Evolutionary conservation across 306 rosid genomes (phyloP).

Genomic region (Notholithocarpus densiflorus): DNA sequence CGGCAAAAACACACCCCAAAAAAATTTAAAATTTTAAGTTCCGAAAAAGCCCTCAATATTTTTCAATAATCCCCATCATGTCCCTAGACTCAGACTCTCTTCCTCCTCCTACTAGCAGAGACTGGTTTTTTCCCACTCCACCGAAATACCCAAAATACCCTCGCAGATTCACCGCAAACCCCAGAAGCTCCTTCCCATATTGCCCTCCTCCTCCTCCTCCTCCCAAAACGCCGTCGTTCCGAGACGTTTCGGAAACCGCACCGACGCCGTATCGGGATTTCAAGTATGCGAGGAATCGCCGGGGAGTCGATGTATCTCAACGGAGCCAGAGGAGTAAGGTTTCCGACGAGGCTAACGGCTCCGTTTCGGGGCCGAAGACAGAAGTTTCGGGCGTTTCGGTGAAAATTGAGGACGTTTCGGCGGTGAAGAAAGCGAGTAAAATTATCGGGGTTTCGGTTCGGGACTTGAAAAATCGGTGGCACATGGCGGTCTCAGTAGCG

Average conservation of each 20-base stretch:
- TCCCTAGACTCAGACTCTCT: slow-evolving; percentile 47
- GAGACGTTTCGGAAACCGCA: slow-evolving; percentile 9
- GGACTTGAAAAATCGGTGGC: slow-evolving; percentile 34
- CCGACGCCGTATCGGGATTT: slow-evolving; percentile 1
- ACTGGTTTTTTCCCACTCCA: slow-evolving; percentile 85
- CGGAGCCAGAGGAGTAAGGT: slow-evolving; percentile 8
- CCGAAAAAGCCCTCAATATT: not conserved
- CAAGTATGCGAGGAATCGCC: slow-evolving; percentile 37
- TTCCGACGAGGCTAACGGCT: not conserved
- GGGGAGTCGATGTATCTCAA: slow-evolving; percentile 45
- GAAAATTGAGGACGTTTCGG: not conserved
- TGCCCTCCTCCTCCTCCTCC: slow-evolving; percentile 17
- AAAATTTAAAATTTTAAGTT: not conserved
- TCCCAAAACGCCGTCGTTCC: not conserved
- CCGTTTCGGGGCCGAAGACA: slow-evolving; percentile 8
- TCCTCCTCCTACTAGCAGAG: slow-evolving; percentile 43
- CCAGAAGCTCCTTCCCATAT: slow-evolving; percentile 26
- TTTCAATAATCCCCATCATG: slow-evolving; percentile 16
- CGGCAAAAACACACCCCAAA: not conserved
- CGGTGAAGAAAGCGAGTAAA: slow-evolving; percentile 23
- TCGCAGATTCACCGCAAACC: slow-evolving; percentile 48
- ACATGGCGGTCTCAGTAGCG: slow-evolving; percentile 34
- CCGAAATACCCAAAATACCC: slow-evolving; percentile 29
- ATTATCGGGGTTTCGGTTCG: slow-evolving; percentile 2
- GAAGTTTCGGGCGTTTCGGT: slow-evolving; percentile 22